Base-by-base conservation (phyloP, 2,329 filamentous ascomycete species). In the Monilinia polystroma region DNA sequence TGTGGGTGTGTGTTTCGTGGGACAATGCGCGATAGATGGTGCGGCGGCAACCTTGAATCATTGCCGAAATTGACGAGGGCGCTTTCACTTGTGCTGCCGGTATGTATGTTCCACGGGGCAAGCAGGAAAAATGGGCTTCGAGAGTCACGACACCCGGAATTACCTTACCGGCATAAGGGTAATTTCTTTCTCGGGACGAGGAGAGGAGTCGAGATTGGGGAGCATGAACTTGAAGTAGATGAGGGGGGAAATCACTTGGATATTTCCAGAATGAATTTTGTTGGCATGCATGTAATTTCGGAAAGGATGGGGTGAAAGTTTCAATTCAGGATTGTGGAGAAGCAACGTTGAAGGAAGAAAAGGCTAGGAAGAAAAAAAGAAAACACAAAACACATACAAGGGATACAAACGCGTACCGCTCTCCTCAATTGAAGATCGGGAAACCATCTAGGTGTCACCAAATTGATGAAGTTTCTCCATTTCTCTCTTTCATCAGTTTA, bases 221-320 rank as follows among this genome's bases (percentile, higher is more conserved):
- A 57, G 18, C 20, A 35, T 35, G 32, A 35, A 35, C 23, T 3
- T 49, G 26, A 29, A 49, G 57, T 41, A 10, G 43, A 35, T 23
- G 20, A 12, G 45, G 29, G 35, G 29, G 35, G 35, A 43, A n/a
- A n/a, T 20, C 20, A 47, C 56, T 35, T 59, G 56, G 18, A 35
- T 47, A 47, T 47, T 20, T 58, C 18, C 41, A 59, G 18, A 20
- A 47, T 18, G 2, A 18, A 3, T 32, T n/a, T 35, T 35, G 32
- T 35, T 35, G 32, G 56, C 41, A 14, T 26, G 11, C 26, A 32
- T 32, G 26, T 20, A 59, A 59, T 59, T 47, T 59, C 56, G 56
- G 56, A 35, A 32, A 23, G 41, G 6, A 5, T n/a, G 18, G 5
- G 18, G 12, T n/a, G 41, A 8, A 16, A 5, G 32, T 59, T 47